Base-by-base conservation (phyloP, 2,329 filamentous ascomycete genomes). In the Neoascochyta sp. region DNA sequence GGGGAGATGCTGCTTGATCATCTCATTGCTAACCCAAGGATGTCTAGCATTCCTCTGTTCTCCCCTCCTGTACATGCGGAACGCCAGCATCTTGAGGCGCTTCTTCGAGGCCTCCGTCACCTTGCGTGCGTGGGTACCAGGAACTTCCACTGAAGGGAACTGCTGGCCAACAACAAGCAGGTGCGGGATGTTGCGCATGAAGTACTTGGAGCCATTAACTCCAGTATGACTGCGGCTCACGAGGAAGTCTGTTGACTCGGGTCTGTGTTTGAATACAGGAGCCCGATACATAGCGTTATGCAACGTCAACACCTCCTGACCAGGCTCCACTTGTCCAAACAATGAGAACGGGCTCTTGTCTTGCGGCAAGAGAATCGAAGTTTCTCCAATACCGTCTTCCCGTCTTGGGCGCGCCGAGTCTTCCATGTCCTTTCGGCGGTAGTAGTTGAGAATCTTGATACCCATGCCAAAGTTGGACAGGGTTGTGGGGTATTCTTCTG, bases 401-500 rank as follows among this genome's bases (percentile, higher is more conserved):
- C 74, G 63, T 68, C 88, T 93, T 1, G 86, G 84, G 1, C 86
- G 75, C 29, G 78, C 74, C 27, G 80, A 77, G 39, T 92, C 86
- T 24, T 93, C 86, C 56, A 55, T 56, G 27, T 87, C 84, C 52
- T 87, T 87, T 36, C 89, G 80, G 21, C 87, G 84, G 59, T 95
- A 95, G 64, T 96, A 98, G 63, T 98, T 96, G 69, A 96, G 87
- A 36, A 98, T 76, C 30, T 88, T 84, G 60, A 83, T 94, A 29
- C 89, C 89, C 92, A 98, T 98, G 45, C 90, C 92, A 53, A 95
- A 95, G 57, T 94, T 95, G 23, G 90, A 95, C 40, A 98, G 70
- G 37, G 94, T 87, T 7, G 83, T 84, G 1, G 92, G 92, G 41
- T 87, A 83, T 53, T 95, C 88, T 63, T 98, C 92, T 7, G 87